Evolutionary conservation across 768 basidiomycete genomes (phyloP).

Genomic region (Termitomyces sp.): DNA sequence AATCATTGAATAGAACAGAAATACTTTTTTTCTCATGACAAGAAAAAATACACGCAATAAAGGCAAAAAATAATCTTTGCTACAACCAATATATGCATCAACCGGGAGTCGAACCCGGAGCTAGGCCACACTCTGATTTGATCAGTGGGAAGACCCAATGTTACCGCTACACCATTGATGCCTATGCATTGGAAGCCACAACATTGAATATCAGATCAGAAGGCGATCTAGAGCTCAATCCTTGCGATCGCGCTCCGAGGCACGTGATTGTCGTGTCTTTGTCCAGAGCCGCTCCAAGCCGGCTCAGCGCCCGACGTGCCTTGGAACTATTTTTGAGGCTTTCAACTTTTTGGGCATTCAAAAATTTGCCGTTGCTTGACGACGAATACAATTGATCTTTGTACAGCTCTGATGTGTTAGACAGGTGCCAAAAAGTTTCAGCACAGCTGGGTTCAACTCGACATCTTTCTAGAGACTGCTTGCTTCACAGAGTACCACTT

Average conservation of each 20-base stretch:
- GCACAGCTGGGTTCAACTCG: neutral
- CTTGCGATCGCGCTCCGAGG: too few relatives aligned
- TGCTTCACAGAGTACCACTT: neutral
- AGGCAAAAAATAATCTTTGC: too few relatives aligned
- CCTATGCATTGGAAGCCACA: neutral
- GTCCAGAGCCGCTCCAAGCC: too few relatives aligned
- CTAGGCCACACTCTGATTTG: neutral
- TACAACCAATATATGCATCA: constrained; percentile 28
- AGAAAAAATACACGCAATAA: neutral
- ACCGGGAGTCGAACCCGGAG: constrained; percentile 53
- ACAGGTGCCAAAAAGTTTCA: neutral
- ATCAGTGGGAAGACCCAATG: constrained; percentile 17
- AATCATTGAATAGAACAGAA: too few relatives aligned
- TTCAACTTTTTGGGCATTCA: too few relatives aligned
- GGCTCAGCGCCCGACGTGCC: too few relatives aligned
- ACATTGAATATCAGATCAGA: too few relatives aligned
- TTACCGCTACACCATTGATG: constrained; percentile 19
- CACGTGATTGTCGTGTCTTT: too few relatives aligned
- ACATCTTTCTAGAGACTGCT: neutral
- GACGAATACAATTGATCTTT: neutral
- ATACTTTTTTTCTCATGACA: too few relatives aligned
- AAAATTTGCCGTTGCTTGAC: neutral
- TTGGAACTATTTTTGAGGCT: too few relatives aligned
- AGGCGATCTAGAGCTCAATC: too few relatives aligned
- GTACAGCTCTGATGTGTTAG: neutral